Base-by-base conservation (phyloP, 768 basidiomycete genomes). In the Rickenella mellea region DNA sequence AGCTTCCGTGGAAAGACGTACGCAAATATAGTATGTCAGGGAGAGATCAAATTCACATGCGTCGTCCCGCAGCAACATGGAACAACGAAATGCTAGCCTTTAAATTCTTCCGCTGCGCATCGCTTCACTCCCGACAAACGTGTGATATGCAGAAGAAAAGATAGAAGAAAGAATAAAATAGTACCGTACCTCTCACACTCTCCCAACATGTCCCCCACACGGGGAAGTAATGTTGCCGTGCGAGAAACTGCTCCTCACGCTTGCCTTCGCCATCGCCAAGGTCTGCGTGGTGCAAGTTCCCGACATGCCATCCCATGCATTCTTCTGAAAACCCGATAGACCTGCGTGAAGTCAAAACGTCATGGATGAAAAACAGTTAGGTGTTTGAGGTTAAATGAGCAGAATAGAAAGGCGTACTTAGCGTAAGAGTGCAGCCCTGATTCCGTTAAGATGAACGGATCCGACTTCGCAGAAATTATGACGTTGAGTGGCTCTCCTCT, bases 121-220 rank as follows among this genome's bases (percentile, higher is more conserved):
- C n/a, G n/a, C n/a, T n/a, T n/a, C n/a, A 8, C 5, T n/a, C n/a
- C n/a, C n/a, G n/a, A n/a, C n/a, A n/a, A n/a, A n/a, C n/a, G n/a
- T n/a, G n/a, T n/a, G n/a, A n/a, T n/a, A n/a, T n/a, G n/a, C n/a
- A n/a, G n/a, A n/a, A n/a, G n/a, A n/a, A n/a, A n/a, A n/a, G n/a
- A n/a, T n/a, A n/a, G n/a, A n/a, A n/a, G n/a, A n/a, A n/a, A n/a
- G 40, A 6, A 27, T 39, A 31, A 0, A 35, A 14, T 4, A 27
- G 19, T n/a, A 40, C 47, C 58, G 41, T 39, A 70, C 81, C 81
- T 49, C 78, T 70, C 19, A 91, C 59, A 51, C 78, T 86, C 67
- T 92, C 88, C 83, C 89, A 88, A 59, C 89, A 92, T 0, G 86
- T 86, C 21, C 89, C 89, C 71, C 77, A 80, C 27, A 80, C 62